Evolutionary conservation across 2,329 filamentous ascomycete genomes (phyloP), one percentile per base, ranked within the genome.

Genomic region (Clonostachys sp.): DNA sequence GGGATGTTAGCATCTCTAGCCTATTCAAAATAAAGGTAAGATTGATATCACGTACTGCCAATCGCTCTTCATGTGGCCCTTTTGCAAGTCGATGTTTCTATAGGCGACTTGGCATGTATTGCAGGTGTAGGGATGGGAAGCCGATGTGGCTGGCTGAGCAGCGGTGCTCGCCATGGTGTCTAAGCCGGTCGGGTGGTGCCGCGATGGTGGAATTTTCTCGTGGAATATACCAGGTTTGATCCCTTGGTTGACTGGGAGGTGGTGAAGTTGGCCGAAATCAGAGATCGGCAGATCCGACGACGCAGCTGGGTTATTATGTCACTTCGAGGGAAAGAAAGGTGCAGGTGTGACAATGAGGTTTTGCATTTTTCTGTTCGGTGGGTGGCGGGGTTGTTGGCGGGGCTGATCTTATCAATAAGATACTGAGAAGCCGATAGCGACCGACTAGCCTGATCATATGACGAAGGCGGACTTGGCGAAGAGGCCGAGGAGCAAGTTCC

Each of bases 31-130:
- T 30, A 2, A n/a, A 9, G 41, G n/a, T 34, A 40, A 12, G 17
- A 43, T 16, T 8, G 16, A 18, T 34, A n/a, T 14, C 6, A 84
- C 89, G 72, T 78, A 94, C 87, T 99, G 92, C 94, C 94, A 99
- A 72, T 99, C 94, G 58, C 87, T 94, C 67, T 94, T 91, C 94
- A 99, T 99, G 65, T 99, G 94, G 36, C 83, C 85, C 65, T 94
- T 86, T 72, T 99, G 94, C 48, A 95, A 78, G 63, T 97, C 92
- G 65, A 89, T 91, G 63, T 89, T 91, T 55, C 92, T 86, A 71
- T 97, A 99, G 45, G 92, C 94, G 57, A 99, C 91, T 66, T 96
- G 90, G 64, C 94, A 99, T 49, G 91, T 94, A 70, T 97, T 99
- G 83, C 94, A 99, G 48, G 92, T 97, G 72, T 92, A 99, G 2